Percentiles rank a stretch among this genome's conserved stretches.
Conservation (phyloP, 495 filamentous ascomycete genomes). For the Hypoxylon rickii region DNA sequence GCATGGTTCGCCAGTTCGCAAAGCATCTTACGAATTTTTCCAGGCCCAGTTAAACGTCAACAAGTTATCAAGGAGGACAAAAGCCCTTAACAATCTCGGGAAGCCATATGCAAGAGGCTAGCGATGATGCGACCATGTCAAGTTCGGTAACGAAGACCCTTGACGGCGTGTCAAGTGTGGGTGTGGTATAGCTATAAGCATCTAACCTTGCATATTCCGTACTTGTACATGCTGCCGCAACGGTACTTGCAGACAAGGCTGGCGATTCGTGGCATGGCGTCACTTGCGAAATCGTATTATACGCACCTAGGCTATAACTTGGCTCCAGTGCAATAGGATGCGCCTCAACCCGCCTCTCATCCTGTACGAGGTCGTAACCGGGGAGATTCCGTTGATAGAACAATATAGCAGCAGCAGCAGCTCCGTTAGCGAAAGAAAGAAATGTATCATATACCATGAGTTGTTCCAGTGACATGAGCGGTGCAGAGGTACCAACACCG, state of each 20-base stretch:
- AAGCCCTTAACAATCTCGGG: conserved; percentile 32
- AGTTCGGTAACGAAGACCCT: conserved; percentile 35
- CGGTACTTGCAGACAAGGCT: conserved; percentile 26
- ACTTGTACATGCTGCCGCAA: conserved; percentile 25
- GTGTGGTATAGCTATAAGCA: conserved; percentile 26
- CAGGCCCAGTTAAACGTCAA: conserved; percentile 34
- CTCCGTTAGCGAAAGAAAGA: conserved; percentile 18
- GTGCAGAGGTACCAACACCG: conserved; percentile 10
- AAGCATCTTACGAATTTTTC: conserved; percentile 25
- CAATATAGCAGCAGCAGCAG: neutral
- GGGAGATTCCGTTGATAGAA: neutral
- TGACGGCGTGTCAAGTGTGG: conserved; percentile 14
- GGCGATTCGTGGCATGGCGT: conserved; percentile 11
- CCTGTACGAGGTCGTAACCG: conserved; percentile 9
- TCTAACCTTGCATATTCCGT: conserved; percentile 23
- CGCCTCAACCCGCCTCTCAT: conserved; percentile 4
- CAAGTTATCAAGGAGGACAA: conserved; percentile 31
- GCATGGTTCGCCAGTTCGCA: conserved; percentile 2
- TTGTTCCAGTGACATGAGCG: conserved; percentile 5
- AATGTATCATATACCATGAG: conserved; percentile 3
- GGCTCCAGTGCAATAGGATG: neutral
- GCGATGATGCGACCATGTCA: conserved; percentile 29
- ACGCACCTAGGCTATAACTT: conserved; percentile 4
- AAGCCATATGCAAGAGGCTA: conserved; percentile 31
- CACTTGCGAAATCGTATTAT: conserved; percentile 13